Conservation (phyloP, 1,284 basidiomycete species). For the Caloboletus firmus region DNA sequence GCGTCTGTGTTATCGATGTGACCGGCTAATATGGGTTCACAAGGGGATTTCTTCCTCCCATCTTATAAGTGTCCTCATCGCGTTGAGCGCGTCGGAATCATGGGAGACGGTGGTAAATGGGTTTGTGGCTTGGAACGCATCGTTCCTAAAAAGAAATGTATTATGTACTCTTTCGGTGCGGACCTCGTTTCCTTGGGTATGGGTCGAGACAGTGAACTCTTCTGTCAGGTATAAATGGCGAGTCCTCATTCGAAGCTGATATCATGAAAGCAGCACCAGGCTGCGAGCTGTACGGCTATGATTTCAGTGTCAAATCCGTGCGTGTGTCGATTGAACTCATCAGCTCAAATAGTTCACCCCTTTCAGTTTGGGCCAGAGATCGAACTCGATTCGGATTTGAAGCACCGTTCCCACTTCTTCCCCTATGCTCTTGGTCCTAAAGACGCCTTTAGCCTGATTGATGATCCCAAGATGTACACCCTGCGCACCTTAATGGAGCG, state of each 20-base stretch:
- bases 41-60: constrained; percentile 54
- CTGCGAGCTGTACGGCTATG: constrained; percentile 54
- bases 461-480: constrained; percentile 44
- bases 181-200: neutral
- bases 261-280: constrained; percentile 41
- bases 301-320: constrained; percentile 48
- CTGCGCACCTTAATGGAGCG: constrained; percentile 47
- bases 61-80: constrained; percentile 48
- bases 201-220: neutral
- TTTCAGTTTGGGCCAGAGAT: constrained; percentile 51
- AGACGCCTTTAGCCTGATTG: constrained; percentile 34
- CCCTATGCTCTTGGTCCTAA: constrained; percentile 43
- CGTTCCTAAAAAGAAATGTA: constrained; percentile 42
- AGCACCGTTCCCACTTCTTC: constrained; percentile 50
- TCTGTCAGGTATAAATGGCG: constrained; percentile 45
- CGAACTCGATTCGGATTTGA: constrained; percentile 33
- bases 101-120: constrained; percentile 57
- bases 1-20: neutral
- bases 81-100: constrained; percentile 45
- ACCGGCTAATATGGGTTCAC: constrained; percentile 1
- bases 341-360: neutral
- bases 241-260: constrained; percentile 55
- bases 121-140: constrained; percentile 49
- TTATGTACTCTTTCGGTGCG: constrained; percentile 51
- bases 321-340: constrained; percentile 9